Base-by-base conservation (phyloP, 352 stramenopile genomes). In the Phytopythium chamaehyphon region DNA sequence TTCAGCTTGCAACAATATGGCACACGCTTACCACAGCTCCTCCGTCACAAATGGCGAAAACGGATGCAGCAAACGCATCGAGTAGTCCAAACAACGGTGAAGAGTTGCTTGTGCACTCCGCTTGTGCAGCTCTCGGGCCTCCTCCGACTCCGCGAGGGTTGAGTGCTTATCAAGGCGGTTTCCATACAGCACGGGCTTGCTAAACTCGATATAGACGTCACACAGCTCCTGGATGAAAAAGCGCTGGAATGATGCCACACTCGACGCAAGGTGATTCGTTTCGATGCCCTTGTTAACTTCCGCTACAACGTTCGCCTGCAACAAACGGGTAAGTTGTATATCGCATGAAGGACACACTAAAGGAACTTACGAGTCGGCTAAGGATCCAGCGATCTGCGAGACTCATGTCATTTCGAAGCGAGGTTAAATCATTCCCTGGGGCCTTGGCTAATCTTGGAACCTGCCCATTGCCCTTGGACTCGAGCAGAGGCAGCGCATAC, bases 21-120 rank as follows among this genome's bases (percentile, higher is more conserved):
- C n/a, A n/a, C 26, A 26, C 18, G 47, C 64, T 10, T 96, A 95
- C 97, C 97, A 99, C 10, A 99, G 76, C 68, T 99, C 98, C 76
- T 99, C 98, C 0, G 97, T 99, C 21, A 99, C 93, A 67, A 99
- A 99, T n/a, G 98, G 98, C 67, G 98, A 98, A 64, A 99, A 97
- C 7, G 97, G 97, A 62, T 99, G 98, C 33, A 99, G 67, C 45
- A 99, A 76, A 18, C 96, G 88, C 61, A 99, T 88, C 18, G 92
- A 97, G 56, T 85, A 85, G 56, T 99, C 96, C 36, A 99, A 69
- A 33, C 92, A 97, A 24, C 93, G 74, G 69, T 95, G 98, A 7
- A 99, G 71, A 10, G 88, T 98, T 8, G 80, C 82, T 66, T 98
- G 93, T 23, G 96, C 90, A 37, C 89, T 87, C 59, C 79, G 82